Conservation (phyloP, 805 yeast species). For the Wickerhamomyces hampshirensis region DNA sequence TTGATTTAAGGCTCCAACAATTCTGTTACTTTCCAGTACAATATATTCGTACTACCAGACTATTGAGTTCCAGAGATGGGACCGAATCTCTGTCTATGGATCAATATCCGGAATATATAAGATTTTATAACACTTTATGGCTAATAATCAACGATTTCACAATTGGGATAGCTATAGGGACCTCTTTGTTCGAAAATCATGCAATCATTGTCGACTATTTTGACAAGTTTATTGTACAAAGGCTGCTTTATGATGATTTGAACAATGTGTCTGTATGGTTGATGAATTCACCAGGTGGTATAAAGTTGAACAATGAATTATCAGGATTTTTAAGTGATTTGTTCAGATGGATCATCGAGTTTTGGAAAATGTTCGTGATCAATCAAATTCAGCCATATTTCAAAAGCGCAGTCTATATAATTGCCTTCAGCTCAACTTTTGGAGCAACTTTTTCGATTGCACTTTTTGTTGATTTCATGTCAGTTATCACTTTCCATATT, state of each 20-base stretch:
- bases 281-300: slow-evolving; percentile 89
- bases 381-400: slow-evolving; percentile 25
- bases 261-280: slow-evolving; percentile 59
- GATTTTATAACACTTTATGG: slow-evolving; percentile 87
- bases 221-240: slow-evolving; percentile 30
- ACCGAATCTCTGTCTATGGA: slow-evolving; percentile 35
- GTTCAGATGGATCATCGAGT: slow-evolving; percentile 76
- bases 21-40: slow-evolving; percentile 77
- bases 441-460: slow-evolving; percentile 75
- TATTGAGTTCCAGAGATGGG: slow-evolving; percentile 19
- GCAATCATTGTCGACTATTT: slow-evolving; percentile 24
- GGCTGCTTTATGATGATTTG: slow-evolving; percentile 41
- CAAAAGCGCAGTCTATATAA: slow-evolving; percentile 30
- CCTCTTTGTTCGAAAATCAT: slow-evolving; percentile 38
- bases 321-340: slow-evolving; percentile 84
- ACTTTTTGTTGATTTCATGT: slow-evolving; percentile 56
- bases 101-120: slow-evolving; percentile 59
- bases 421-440: slow-evolving; percentile 34
- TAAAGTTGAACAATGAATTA: slow-evolving; percentile 82
- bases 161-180: slow-evolving; percentile 60
- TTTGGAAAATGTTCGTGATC: slow-evolving; percentile 43
- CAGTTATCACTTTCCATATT: slow-evolving; percentile 64
- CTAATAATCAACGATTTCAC: slow-evolving; percentile 76
- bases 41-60: slow-evolving; percentile 46
- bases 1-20: slow-evolving; percentile 74